These are phyloP conservation scores for Arthroderma sp. DNA, from an alignment of 2,329 filamentous ascomycete species.

Conservation along the genomic window DNA sequence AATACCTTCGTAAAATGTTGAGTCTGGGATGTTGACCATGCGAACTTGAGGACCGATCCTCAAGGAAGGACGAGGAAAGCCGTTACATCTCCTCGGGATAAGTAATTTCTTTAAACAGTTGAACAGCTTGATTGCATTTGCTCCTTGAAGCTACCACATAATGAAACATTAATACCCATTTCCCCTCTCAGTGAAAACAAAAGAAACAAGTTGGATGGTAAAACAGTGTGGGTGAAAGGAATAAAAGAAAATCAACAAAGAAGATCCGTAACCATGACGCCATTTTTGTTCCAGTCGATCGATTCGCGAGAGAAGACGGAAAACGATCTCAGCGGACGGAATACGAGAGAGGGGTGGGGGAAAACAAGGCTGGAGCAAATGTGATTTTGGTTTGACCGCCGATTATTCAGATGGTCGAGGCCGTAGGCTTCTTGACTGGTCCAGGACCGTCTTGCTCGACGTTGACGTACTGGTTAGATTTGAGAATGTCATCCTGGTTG, in stretches of 20 bases:
- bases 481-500: constrained; percentile 46
- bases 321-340: background rate
- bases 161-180: background rate
- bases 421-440: constrained; percentile 44
- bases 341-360: background rate
- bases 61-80: too few species aligned
- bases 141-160: background rate
- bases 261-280: constrained; percentile 1
- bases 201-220: background rate
- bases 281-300: background rate
- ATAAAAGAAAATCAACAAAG: background rate
- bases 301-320: background rate
- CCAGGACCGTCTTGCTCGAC: constrained; percentile 66
- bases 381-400: background rate
- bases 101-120: background rate
- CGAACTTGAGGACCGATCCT: too few species aligned
- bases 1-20: too few species aligned
- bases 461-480: constrained; percentile 58
- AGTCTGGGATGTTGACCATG: too few species aligned
- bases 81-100: background rate
- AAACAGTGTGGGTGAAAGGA: background rate
- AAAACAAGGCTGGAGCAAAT: background rate
- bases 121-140: background rate
- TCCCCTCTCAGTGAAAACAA: background rate
- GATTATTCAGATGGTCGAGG: background rate